Evolutionary conservation across 257 asterid species (phyloP), one percentile per base, ranked within the genome.

Genomic region (Fraxinus cuspidata): DNA sequence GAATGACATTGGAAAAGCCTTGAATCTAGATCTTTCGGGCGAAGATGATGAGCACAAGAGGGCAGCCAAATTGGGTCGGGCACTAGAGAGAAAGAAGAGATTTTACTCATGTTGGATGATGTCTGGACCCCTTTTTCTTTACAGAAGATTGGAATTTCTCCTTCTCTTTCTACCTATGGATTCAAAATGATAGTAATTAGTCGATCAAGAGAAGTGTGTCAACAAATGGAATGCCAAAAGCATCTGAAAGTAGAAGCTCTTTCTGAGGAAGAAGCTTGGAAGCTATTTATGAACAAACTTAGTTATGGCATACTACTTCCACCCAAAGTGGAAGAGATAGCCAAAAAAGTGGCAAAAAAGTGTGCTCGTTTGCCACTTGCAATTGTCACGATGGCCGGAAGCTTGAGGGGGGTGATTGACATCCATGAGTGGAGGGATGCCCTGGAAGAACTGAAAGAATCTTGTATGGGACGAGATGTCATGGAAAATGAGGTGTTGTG

Each of bases 341-440:
- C 85, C 0, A 74, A 64, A 67, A 72, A 75, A 78, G 77, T 82
- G 76, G 76, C 77, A 42, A 82, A 82, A 49, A 78, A 70, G 37
- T 76, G 69, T 79, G 82, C 78, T 23, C 79, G 86, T 31, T 70
- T 83, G 67, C 84, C 86, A 21, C 63, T 83, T 18, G 86, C 82
- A 0, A 69, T 83, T 68, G 44, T 80, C n/a, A 80, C 80, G 3
- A 74, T 77, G 70, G 82, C 80, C 51, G 84, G 84, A 77, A 77
- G 87, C 81, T 80, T 80, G 84, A 80, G 79, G 31, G 82, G 82
- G 29, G 78, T 77, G 32, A 70, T 40, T 12, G 82, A 77, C 70
- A 69, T 83, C 56, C 79, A 80, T 70, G 84, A 80, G 34, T 83
- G 84, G 87, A 80, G 87, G 80, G 87, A 80, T 0, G 78, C 84